A percentile compares a stretch with the other conserved stretches of the same genome.
Conservation (phyloP, 768 basidiomycete species). For the Lentinula raphanica region DNA sequence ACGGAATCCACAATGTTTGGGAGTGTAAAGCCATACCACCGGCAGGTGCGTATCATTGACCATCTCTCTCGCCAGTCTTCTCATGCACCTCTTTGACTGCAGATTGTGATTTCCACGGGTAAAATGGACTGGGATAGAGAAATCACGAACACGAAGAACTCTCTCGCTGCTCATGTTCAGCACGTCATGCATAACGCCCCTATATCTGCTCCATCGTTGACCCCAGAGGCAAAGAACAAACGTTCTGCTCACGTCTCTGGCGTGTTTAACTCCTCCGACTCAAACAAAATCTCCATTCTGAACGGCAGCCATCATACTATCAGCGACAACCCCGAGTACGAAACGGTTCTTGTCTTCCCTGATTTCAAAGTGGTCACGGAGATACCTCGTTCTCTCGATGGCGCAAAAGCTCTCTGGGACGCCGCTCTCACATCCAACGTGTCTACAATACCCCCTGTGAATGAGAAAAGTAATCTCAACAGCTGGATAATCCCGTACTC, state of each 20-base stretch:
- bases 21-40: conserved; percentile 74
- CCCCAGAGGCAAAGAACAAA: conserved; percentile 15
- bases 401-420: conserved; percentile 68
- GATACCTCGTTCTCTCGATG: conserved; percentile 55
- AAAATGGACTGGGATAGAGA: conserved; percentile 84
- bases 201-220: conserved; percentile 19
- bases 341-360: conserved; percentile 86
- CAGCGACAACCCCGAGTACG: conserved; percentile 54
- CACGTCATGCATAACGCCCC: conserved; percentile 23
- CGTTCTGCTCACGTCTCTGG: conserved; percentile 35
- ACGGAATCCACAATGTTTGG: conserved; percentile 81
- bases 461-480: conserved; percentile 44
- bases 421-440: conserved; percentile 56
- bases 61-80: conserved; percentile 3
- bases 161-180: conserved; percentile 62
- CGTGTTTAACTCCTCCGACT: conserved; percentile 52
- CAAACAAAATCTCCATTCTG: conserved; percentile 60
- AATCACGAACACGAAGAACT: conserved; percentile 63
- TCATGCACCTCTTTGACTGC: not conserved
- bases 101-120: conserved; percentile 89
- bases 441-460: conserved; percentile 38
- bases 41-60: conserved; percentile 51
- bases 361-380: conserved; percentile 84
- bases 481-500: conserved; percentile 87
- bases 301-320: conserved; percentile 81